Percentiles rank a stretch among this genome's conserved stretches.
Conservation (phyloP, 2,329 filamentous ascomycete genomes). For the Hysterium pulicare region DNA sequence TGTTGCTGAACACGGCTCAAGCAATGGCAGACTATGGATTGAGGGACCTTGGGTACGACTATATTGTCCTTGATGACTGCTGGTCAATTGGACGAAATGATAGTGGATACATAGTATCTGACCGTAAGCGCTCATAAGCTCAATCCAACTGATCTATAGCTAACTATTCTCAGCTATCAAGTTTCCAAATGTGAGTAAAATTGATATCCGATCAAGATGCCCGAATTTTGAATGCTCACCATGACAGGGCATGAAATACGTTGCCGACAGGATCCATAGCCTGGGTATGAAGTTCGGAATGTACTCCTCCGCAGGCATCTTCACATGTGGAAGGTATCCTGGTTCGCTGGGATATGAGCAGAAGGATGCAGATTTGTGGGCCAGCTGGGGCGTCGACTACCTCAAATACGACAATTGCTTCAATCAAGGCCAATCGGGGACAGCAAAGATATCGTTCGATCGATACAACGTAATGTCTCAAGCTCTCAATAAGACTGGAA, state of each 20-base stretch:
- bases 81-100: slow-evolving; percentile 47
- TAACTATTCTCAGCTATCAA: slow-evolving; percentile 30
- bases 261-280: slow-evolving; percentile 48
- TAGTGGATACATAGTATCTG: slow-evolving; percentile 41
- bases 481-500: slow-evolving; percentile 46
- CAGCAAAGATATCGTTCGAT: slow-evolving; percentile 43
- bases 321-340: slow-evolving; percentile 38
- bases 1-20: slow-evolving; percentile 47
- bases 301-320: slow-evolving; percentile 49
- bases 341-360: slow-evolving; percentile 51
- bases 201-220: too few relatives aligned
- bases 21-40: slow-evolving; percentile 46
- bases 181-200: slow-evolving; percentile 40
- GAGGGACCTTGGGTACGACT: slow-evolving; percentile 49
- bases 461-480: slow-evolving; percentile 49
- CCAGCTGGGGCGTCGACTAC: slow-evolving; percentile 49
- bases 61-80: slow-evolving; percentile 54
- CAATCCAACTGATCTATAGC: slow-evolving; percentile 11
- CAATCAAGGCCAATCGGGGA: slow-evolving; percentile 52
- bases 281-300: slow-evolving; percentile 53
- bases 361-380: slow-evolving; percentile 52
- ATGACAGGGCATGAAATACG: slow-evolving; percentile 39
- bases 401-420: slow-evolving; percentile 56
- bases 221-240: background rate
- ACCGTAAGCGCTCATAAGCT: slow-evolving; percentile 14